A percentile compares a stretch with the other conserved stretches of the same genome.
phyloP scores from a whole-genome alignment of 805 yeast genomes.

The Monosporozyma siamensis region DNA sequence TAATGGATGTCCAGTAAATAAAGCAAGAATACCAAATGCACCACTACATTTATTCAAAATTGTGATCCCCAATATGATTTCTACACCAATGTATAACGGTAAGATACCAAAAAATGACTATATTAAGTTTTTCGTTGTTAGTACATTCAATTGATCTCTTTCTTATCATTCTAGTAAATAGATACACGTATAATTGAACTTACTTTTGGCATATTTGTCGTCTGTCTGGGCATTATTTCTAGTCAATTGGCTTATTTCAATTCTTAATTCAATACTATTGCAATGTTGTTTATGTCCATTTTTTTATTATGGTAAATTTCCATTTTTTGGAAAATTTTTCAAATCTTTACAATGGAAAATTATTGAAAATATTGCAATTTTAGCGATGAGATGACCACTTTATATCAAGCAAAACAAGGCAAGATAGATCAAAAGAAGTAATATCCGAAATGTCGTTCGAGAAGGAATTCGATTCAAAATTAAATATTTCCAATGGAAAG shows the following conservation, averaged over 20 bases:
- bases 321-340: neutral
- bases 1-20: slow-evolving; percentile 84
- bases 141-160: neutral
- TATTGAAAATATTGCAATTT: too few relatives aligned
- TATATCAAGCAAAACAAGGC: too few relatives aligned
- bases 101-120: slow-evolving; percentile 57
- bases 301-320: neutral
- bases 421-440: too few relatives aligned
- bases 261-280: neutral
- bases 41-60: slow-evolving; percentile 86
- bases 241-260: neutral
- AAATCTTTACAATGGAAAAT: neutral
- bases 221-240: neutral
- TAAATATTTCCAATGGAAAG: slow-evolving; percentile 9
- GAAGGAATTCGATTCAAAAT: slow-evolving; percentile 14
- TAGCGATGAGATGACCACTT: slow-evolving; percentile 1
- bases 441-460: slow-evolving; percentile 12
- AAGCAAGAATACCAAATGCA: slow-evolving; percentile 71
- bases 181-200: slow-evolving; percentile 2
- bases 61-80: slow-evolving; percentile 63
- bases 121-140: neutral
- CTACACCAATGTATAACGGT: slow-evolving; percentile 85
- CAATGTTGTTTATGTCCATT: neutral
- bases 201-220: slow-evolving; percentile 16
- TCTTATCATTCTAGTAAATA: neutral